Conservation (phyloP, 164 flowering plant species). For the Kingdonia uniflora region DNA sequence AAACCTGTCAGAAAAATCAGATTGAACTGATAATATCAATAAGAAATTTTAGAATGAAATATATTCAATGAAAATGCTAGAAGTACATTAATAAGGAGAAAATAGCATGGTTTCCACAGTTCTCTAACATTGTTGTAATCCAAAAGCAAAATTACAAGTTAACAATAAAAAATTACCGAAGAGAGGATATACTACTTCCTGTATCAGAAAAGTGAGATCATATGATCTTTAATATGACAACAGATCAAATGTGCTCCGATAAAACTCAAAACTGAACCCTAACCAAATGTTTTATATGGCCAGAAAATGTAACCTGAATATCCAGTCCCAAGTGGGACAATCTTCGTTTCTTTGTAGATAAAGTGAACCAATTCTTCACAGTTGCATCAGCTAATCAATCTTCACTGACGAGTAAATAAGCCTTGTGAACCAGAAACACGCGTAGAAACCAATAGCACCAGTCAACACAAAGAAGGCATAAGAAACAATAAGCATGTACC, state of each 20-base stretch:
- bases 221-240: not conserved
- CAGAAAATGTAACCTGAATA: slow-evolving; percentile 4
- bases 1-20: too few species aligned
- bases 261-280: slow-evolving; percentile 13
- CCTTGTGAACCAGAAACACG: slow-evolving; percentile 90
- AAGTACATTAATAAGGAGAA: too few species aligned
- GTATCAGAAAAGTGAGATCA: too few species aligned
- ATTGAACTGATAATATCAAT: too few species aligned
- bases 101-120: too few species aligned
- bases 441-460: slow-evolving; percentile 83
- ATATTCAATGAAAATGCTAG: too few species aligned
- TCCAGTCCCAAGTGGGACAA: slow-evolving; percentile 2
- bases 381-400: slow-evolving; percentile 42
- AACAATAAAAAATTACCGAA: too few species aligned
- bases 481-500: slow-evolving; percentile 80
- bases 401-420: slow-evolving; percentile 92
- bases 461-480: slow-evolving; percentile 89
- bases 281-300: not conserved
- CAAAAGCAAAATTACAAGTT: too few species aligned
- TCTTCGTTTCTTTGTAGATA: slow-evolving; percentile 3
- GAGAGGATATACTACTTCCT: too few species aligned
- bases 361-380: not conserved
- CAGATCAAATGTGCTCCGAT: too few species aligned
- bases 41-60: too few species aligned
- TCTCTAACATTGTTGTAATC: too few species aligned